Evolutionary conservation across 257 asterid genomes (phyloP).

Genomic region (Salvia splendens): DNA sequence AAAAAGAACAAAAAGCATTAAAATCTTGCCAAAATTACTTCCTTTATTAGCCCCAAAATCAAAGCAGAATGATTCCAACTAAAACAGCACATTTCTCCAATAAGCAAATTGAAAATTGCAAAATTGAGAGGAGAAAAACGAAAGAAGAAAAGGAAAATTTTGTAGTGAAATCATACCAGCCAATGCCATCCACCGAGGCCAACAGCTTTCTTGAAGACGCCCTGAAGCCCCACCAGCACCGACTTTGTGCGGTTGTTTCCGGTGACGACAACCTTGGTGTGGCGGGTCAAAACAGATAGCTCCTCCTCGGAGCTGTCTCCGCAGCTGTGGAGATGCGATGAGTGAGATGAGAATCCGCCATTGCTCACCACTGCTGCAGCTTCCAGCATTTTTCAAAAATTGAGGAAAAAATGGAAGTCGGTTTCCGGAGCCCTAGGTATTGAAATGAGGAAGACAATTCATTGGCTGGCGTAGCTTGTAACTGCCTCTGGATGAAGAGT

Average conservation of each 20-base stretch:
- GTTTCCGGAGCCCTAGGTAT: neutral
- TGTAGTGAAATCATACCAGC: conserved; percentile 55
- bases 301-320: conserved; percentile 93
- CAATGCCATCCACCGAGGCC: conserved; percentile 99
- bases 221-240: conserved; percentile 85
- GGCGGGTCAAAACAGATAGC: conserved; percentile 83
- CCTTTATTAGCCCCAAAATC: neutral
- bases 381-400: conserved; percentile 54
- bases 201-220: conserved; percentile 91
- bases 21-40: neutral
- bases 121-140: neutral
- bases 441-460: conserved; percentile 38
- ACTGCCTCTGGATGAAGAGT: conserved; percentile 25
- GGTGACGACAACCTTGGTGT: conserved; percentile 88
- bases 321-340: conserved; percentile 63
- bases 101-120: neutral
- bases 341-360: conserved; percentile 55
- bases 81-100: neutral
- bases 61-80: neutral
- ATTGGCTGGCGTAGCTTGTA: conserved; percentile 37
- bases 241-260: conserved; percentile 93
- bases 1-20: neutral
- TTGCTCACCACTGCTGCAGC: conserved; percentile 53
- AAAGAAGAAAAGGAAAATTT: neutral
- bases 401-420: neutral